phyloP scores from a whole-genome alignment of 768 basidiomycete genomes.

The Harrya chromipes region DNA sequence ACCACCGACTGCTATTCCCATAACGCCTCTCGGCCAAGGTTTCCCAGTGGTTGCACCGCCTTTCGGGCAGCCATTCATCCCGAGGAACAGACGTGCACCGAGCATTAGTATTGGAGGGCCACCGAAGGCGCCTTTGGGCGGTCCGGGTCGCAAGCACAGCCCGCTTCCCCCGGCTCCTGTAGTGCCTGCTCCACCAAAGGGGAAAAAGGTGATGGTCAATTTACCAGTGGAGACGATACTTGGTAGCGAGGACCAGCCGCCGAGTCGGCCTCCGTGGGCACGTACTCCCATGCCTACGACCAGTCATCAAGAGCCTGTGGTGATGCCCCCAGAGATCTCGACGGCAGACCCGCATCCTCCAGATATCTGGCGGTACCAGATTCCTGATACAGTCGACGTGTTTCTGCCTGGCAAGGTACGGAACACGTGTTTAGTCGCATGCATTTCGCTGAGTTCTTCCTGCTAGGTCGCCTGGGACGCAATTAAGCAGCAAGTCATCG shows the following conservation, averaged over 20 bases:
- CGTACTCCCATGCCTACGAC: slow-evolving; percentile 49
- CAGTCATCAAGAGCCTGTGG: slow-evolving; percentile 27
- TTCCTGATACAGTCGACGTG: slow-evolving; percentile 74
- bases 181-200: slow-evolving; percentile 39
- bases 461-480: slow-evolving; percentile 69
- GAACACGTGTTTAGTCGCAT: slow-evolving; percentile 7
- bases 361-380: slow-evolving; percentile 52
- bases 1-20: slow-evolving; percentile 51
- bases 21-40: slow-evolving; percentile 58
- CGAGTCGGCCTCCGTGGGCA: slow-evolving; percentile 55
- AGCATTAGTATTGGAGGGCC: slow-evolving; percentile 77
- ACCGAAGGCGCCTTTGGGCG: slow-evolving; percentile 83
- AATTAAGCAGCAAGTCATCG: slow-evolving; percentile 67
- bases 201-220: slow-evolving; percentile 67
- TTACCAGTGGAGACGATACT: slow-evolving; percentile 65
- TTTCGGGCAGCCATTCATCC: slow-evolving; percentile 50
- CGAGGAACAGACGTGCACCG: slow-evolving; percentile 61
- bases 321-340: slow-evolving; percentile 32
- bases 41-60: slow-evolving; percentile 52
- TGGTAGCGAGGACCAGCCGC: slow-evolving; percentile 35
- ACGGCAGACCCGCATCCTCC: slow-evolving; percentile 61
- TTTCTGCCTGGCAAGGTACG: slow-evolving; percentile 79
- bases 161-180: slow-evolving; percentile 46
- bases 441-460: slow-evolving; percentile 3
- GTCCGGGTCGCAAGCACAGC: slow-evolving; percentile 73